Evolutionary conservation across 1,284 basidiomycete genomes (phyloP), one percentile per base, ranked within the genome.

Genomic region (Rhodotorula sp.): DNA sequence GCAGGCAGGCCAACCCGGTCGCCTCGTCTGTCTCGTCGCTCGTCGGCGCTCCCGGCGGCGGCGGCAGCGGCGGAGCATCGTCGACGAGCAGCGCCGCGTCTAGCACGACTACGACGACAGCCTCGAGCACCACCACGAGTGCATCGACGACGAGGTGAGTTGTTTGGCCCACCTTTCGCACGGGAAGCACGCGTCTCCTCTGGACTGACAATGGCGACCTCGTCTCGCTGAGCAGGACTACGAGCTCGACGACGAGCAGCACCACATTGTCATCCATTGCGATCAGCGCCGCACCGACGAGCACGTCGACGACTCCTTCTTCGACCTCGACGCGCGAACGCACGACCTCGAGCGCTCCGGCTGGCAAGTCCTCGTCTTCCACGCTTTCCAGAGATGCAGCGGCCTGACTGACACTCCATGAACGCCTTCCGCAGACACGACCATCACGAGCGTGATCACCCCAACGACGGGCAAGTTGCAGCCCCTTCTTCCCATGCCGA

Each of bases 401-500:
- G 24, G 39, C 4, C 13, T 48, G 24, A 10, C 48, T 62, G 29
- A 30, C n/a, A 8, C n/a, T 20, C 19, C 22, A 2, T 9, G n/a
- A 10, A 44, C 39, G 3, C 9, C 54, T 2, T 19, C 7, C 30
- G 48, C 60, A 49, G 62, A 69, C 48, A 69, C 63, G 22, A 72
- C 71, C 46, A 64, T 74, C 6, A 66, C 66, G 13, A 58, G 58
- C 15, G 59, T 73, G 17, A 61, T 73, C 49, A 74, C 73, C 4
- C 73, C 71, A 20, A 71, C 71, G 5, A 74, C 73, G 10, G 59
- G 73, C 67, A 11, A 29, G 53, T 51, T 55, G 27, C 30, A 15
- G 39, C 39, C 39, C 39, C 30, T 62, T 49, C 13, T 8, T 13
- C 36, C 8, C 30, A 9, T 17, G 24, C 30, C 51, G 34, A 20